A percentile compares a stretch with the other conserved stretches of the same genome.
phyloP scores from a whole-genome alignment of 2,329 filamentous ascomycete species.

The Monosporascus sp. region DNA sequence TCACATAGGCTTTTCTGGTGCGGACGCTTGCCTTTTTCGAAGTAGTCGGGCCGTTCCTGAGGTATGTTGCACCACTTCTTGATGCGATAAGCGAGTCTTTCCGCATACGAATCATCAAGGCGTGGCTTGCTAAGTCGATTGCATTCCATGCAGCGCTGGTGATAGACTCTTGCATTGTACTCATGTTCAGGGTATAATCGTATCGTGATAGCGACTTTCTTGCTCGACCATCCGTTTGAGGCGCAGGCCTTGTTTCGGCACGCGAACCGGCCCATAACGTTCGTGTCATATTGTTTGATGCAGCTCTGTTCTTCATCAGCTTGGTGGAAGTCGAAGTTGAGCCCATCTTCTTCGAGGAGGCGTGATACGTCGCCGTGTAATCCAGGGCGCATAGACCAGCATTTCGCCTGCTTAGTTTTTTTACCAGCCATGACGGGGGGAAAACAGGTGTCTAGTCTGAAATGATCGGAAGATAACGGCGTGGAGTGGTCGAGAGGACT shows the following conservation, averaged over 20 bases:
- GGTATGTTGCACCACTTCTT: conserved; percentile 29
- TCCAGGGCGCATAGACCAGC: conserved; percentile 2
- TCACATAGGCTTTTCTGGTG: conserved; percentile 28
- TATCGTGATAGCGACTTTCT: conserved; percentile 28
- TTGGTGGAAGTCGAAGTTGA: conserved; percentile 16
- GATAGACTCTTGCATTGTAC: conserved; percentile 33
- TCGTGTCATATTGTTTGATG: conserved; percentile 18
- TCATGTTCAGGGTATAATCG: conserved; percentile 19
- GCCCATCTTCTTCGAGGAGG: not conserved
- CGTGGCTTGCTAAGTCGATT: conserved; percentile 18
- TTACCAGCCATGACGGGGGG: no score
- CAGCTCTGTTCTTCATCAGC: conserved; percentile 7
- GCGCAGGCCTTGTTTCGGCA: conserved; percentile 23
- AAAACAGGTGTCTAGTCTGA: no score
- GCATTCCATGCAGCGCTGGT: conserved; percentile 30
- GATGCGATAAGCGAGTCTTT: conserved; percentile 30
- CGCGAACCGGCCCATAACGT: conserved; percentile 27
- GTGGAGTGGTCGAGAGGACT: no score
- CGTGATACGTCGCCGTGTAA: conserved; percentile 2
- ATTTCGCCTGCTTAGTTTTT: no score
- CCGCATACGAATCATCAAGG: conserved; percentile 27
- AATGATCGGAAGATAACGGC: no score
- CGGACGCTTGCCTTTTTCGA: conserved; percentile 2
- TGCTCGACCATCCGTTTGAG: conserved; percentile 26
- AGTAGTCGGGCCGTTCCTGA: conserved; percentile 7